A percentile compares a stretch with the other conserved stretches of the same genome.
Conservation (phyloP, 257 asterid species). For the Scutellaria galericulata region DNA sequence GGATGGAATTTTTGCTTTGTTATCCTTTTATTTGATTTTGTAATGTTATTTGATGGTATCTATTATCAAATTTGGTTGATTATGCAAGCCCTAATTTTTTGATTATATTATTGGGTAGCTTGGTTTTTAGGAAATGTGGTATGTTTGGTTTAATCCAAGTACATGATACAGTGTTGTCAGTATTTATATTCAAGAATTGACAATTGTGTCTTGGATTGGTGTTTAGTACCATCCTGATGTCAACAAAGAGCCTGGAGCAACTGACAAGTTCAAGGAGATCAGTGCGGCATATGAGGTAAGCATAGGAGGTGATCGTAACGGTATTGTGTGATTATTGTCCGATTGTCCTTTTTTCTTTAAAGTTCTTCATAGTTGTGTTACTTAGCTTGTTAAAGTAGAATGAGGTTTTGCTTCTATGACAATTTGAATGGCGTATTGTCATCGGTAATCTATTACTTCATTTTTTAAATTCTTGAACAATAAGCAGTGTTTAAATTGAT, state of each 20-base stretch:
- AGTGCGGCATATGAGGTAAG: conserved; percentile 98
- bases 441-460: background rate
- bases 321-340: conserved; percentile 15
- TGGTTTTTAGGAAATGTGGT: background rate
- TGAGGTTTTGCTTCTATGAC: conserved; percentile 1
- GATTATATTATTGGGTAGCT: background rate
- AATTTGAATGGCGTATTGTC: background rate
- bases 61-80: conserved; percentile 24
- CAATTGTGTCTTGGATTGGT: conserved; percentile 32
- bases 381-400: conserved; percentile 24
- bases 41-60: conserved; percentile 9
- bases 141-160: conserved; percentile 12
- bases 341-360: conserved; percentile 21
- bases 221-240: conserved; percentile 94
- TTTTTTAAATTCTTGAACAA: conserved; percentile 16
- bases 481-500: conserved; percentile 1
- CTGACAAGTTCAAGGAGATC: conserved; percentile 95
- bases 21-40: conserved; percentile 17
- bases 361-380: background rate
- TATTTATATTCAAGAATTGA: conserved; percentile 10
- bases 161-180: background rate
- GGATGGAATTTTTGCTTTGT: conserved; percentile 23
- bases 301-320: conserved; percentile 17
- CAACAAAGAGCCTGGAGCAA: conserved; percentile 93
- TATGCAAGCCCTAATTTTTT: background rate